phyloP scores from a whole-genome alignment of 2,329 filamentous ascomycete genomes.

The Penicillium paneum region DNA sequence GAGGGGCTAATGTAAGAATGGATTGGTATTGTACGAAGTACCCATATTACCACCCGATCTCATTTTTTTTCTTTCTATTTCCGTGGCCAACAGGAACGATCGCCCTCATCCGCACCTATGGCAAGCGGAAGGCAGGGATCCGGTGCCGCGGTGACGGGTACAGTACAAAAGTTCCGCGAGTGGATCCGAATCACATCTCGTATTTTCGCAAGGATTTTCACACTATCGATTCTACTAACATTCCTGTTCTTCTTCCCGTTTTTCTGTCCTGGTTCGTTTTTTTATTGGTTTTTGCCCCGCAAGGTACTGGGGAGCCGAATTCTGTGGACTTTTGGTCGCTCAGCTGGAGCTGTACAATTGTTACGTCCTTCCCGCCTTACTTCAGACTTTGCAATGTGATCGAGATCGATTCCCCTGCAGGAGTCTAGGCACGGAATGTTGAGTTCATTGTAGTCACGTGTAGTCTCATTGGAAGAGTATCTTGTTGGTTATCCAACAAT shows the following conservation, averaged over 20 bases:
- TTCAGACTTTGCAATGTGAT: constrained; percentile 2
- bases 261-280: neutral
- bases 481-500: neutral
- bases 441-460: neutral
- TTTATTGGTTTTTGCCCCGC: neutral
- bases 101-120: constrained; percentile 17
- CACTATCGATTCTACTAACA: constrained; percentile 21
- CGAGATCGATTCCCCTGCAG: constrained; percentile 1
- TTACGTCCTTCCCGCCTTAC: constrained; percentile 7
- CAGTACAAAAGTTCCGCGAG: constrained; percentile 14
- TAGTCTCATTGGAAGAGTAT: neutral
- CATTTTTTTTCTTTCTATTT: neutral
- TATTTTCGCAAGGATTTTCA: constrained; percentile 18
- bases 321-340: constrained; percentile 2
- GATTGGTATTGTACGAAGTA: neutral
- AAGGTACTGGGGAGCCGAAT: neutral
- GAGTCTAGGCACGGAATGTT: neutral
- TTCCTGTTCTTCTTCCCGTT: neutral
- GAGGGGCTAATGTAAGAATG: neutral
- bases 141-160: constrained; percentile 40
- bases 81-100: constrained; percentile 21
- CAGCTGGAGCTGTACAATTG: constrained; percentile 5
- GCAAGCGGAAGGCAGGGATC: constrained; percentile 33
- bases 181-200: constrained; percentile 8
- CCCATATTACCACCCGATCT: neutral